Conservation (phyloP, 1,139 yeast species). For the Petasospora rhodanensis region DNA sequence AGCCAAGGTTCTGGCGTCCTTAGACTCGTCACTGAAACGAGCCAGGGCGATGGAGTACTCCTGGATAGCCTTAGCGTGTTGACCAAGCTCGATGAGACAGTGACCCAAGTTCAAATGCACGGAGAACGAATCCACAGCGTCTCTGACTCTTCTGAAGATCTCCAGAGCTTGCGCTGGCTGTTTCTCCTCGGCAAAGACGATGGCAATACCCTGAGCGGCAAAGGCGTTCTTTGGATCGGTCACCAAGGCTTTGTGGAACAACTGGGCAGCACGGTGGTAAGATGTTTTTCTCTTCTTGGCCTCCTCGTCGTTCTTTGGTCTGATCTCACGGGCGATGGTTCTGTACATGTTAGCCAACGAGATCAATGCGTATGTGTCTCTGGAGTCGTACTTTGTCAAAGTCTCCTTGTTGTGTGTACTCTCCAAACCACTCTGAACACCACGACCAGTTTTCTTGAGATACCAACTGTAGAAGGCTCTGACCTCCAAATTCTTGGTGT, state of each 20-base stretch:
- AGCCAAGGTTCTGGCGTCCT: constrained; percentile 53
- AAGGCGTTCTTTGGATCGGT: constrained; percentile 83
- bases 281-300: constrained; percentile 69
- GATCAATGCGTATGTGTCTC: constrained; percentile 83
- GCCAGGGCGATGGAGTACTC: constrained; percentile 76
- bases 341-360: constrained; percentile 89
- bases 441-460: constrained; percentile 52
- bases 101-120: constrained; percentile 86
- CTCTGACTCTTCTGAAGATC: constrained; percentile 83
- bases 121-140: constrained; percentile 79
- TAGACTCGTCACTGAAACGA: constrained; percentile 56
- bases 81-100: constrained; percentile 76
- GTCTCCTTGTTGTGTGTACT: constrained; percentile 83
- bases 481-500: constrained; percentile 67
- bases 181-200: constrained; percentile 84
- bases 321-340: constrained; percentile 73
- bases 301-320: constrained; percentile 47
- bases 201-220: constrained; percentile 98
- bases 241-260: constrained; percentile 82
- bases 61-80: constrained; percentile 83
- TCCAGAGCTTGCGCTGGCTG: constrained; percentile 76
- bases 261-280: constrained; percentile 82
- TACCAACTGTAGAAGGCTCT: constrained; percentile 95
- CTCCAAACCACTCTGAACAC: constrained; percentile 47
- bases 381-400: constrained; percentile 74